A percentile compares a stretch with the other conserved stretches of the same genome.
phyloP scores from a whole-genome alignment of 768 basidiomycete genomes.

The Gelatoporia subvermispora region DNA sequence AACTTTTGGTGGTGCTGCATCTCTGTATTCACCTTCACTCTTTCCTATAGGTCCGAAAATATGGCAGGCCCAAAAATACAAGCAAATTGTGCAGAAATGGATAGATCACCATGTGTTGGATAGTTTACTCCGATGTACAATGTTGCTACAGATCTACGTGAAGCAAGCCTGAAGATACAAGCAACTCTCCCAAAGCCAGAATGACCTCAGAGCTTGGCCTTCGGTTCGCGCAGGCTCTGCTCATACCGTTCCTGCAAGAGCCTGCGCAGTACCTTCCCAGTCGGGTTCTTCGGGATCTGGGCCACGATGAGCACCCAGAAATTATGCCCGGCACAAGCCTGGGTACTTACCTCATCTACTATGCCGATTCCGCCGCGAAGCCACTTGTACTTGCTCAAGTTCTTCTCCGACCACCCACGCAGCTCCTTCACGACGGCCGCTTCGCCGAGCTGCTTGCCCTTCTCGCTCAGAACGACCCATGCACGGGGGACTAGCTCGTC shows the following conservation, averaged over 20 bases:
- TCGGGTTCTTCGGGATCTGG: constrained; percentile 70
- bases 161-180: too few species aligned
- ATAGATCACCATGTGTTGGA: too few species aligned
- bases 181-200: too few species aligned
- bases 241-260: constrained; percentile 58
- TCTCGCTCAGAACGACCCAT: constrained; percentile 64
- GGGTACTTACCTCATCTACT: constrained; percentile 48
- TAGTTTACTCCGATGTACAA: too few species aligned
- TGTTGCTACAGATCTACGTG: too few species aligned
- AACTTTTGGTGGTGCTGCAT: too few species aligned
- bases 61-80: too few species aligned
- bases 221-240: constrained; percentile 5
- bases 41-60: too few species aligned
- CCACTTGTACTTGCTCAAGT: constrained; percentile 74
- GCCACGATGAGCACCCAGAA: neutral
- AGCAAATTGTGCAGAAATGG: too few species aligned
- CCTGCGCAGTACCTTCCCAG: constrained; percentile 65
- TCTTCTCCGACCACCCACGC: constrained; percentile 55
- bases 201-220: constrained; percentile 9
- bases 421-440: constrained; percentile 39
- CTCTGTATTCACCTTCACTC: too few species aligned
- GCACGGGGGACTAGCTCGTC: constrained; percentile 76
- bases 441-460: constrained; percentile 29
- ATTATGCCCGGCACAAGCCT: neutral
- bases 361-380: constrained; percentile 69